Base-by-base conservation (phyloP, 2,329 filamentous ascomycete genomes). In the Pseudogymnoascus sp. region DNA sequence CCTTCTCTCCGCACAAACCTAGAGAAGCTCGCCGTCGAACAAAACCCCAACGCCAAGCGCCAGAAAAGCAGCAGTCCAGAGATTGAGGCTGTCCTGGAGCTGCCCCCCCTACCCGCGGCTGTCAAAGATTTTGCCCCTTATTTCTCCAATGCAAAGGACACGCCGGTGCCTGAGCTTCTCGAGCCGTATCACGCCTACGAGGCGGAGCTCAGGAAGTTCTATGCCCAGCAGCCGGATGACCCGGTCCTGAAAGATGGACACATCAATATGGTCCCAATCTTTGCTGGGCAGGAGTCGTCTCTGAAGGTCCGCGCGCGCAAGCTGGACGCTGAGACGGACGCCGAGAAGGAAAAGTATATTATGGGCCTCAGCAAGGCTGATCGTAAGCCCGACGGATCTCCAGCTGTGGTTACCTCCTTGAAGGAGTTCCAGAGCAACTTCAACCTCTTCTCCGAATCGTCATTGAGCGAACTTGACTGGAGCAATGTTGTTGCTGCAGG, bases 401-500 rank as follows among this genome's bases (percentile, higher is more conserved):
- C 84, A 2, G 90, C 91, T 2, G 82, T 89, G 3, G 90, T 93
- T 0, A 73, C 80, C 23, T 82, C 82, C 11, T 72, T 95, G 53
- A 80, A 83, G 59, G 86, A 90, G 31, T 96, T 95, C 69, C 85
- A 87, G 72, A 83, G 84, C 59, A 93, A 95, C 75, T 93, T 96
- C 75, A 84, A 84, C 64, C 73, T 96, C 64, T 96, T 96, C 72
- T 91, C 88, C 1, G 91, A 96, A 75, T 89, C 85, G 1, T 87
- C 89, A 0, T 78, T 96, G 28, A 80, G 81, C 31, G 90, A 93
- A 59, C 73, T 96, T 68, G 85, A 93, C 72, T 96, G 91, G 91
- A 85, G 76, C 71, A 95, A 95, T 72, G 85, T 96, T 14, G 86
- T 95, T 14, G 91, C 85, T 31, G 89, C 90, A 42, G 91, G 91